Evolutionary conservation across 2,329 filamentous ascomycete species (phyloP), one percentile per base, ranked within the genome.

Genomic region (Trichoderma breve): DNA sequence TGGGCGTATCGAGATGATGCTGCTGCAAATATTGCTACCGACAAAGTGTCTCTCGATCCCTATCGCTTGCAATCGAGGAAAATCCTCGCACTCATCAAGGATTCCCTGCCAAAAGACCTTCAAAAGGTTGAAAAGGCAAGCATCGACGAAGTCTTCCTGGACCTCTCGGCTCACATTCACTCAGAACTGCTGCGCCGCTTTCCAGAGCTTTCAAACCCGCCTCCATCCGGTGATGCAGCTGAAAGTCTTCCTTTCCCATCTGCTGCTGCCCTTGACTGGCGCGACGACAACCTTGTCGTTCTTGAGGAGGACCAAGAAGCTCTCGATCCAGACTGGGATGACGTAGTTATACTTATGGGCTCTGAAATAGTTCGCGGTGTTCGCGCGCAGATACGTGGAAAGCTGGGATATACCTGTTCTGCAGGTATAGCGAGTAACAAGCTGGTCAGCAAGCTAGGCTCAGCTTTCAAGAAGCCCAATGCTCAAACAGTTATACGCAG

Each of bases 141-240:
- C 78, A 93, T 98, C 70, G 96, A 99, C 79, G 96, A 99, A 81
- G 94, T 98, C 9, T 99, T 98, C 78, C 84, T 98, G 73, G 96
- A 99, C 81, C 82, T 99, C 64, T 97, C 94, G 11, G 91, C 92
- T 0, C 92, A 98, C 73, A 88, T 98, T 3, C 93, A 97, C 80
- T 86, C 86, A 2, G 85, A 92, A 32, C 83, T 99, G 63, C 81
- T 97, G 53, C 86, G 93, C 75, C 85, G 93, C 66, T 97, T 94
- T 80, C 90, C 93, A 0, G 91, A 96, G 79, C 82, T 98, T 64
- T 76, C 77, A 12, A 77, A 74, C 14, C 89, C 90, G 6, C 86
- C 91, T n/a, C 91, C 91, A 1, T 92, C 93, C 75, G 90, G 93
- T 75, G 92, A 96, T 76, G 87, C 88, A 1, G 87, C 87, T 2